phyloP scores from a whole-genome alignment of 129 eudicot genomes.

The Scalesia atractyloides region DNA sequence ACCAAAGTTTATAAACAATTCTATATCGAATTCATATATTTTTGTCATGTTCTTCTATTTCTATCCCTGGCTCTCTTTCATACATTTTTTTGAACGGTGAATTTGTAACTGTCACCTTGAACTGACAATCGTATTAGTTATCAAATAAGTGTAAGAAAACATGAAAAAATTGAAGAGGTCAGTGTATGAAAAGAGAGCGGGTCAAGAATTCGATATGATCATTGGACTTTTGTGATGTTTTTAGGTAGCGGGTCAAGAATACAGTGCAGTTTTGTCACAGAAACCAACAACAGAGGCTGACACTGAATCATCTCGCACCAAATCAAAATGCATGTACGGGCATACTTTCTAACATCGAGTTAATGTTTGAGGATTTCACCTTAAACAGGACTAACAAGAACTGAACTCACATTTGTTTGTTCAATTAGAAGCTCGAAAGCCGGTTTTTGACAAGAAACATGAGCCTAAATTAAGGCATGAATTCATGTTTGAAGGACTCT shows the following conservation, averaged over 20 bases:
- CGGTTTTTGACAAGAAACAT: slow-evolving; percentile 11
- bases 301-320: background rate
- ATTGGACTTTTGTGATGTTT: slow-evolving; percentile 3
- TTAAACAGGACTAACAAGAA: slow-evolving; percentile 60
- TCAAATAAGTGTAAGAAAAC: too few species aligned
- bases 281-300: slow-evolving; percentile 27
- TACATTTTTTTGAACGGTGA: too few species aligned
- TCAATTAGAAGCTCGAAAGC: slow-evolving; percentile 51
- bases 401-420: slow-evolving; percentile 62
- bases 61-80: too few species aligned
- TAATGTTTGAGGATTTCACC: slow-evolving; percentile 63
- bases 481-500: slow-evolving; percentile 55
- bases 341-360: slow-evolving; percentile 49
- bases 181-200: too few species aligned
- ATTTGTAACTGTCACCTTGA: too few species aligned
- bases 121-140: too few species aligned
- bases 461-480: slow-evolving; percentile 42
- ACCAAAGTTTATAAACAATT: too few species aligned
- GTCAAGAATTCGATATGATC: too few species aligned
- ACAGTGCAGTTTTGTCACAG: slow-evolving; percentile 39
- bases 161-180: too few species aligned
- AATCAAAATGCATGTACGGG: slow-evolving; percentile 53
- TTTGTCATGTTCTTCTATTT: too few species aligned
- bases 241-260: slow-evolving; percentile 39
- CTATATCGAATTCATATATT: too few species aligned